phyloP scores from a whole-genome alignment of 345 rosid species.

The Camelina sativa region DNA sequence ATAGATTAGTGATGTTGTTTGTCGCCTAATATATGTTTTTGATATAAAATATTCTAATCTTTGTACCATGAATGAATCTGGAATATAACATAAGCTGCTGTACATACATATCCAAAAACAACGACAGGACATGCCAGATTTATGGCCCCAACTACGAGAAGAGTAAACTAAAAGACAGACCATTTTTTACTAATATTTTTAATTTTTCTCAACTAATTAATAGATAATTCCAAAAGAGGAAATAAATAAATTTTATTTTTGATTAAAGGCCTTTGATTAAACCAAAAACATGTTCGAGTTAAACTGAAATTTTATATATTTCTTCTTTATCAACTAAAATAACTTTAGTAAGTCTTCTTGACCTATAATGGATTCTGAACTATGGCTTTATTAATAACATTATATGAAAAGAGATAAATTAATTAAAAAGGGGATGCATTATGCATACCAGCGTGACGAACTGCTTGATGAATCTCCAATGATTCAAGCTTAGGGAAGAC shows the following conservation, averaged over 20 bases:
- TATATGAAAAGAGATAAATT: not conserved
- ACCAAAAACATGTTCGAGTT: not conserved
- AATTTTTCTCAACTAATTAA: not conserved
- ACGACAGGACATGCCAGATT: conserved; percentile 43
- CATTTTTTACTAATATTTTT: not conserved
- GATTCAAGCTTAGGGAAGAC: conserved; percentile 75
- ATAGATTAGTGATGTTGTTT: not conserved
- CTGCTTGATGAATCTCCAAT: conserved; percentile 80
- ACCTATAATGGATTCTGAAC: not conserved
- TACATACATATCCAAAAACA: conserved; percentile 18
- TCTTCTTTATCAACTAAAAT: not conserved
- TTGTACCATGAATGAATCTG: conserved; percentile 9
- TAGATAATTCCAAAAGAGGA: not conserved
- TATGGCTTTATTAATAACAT: too few species aligned
- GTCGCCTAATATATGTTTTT: conserved; percentile 13
- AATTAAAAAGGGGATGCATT: not conserved
- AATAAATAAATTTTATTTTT: not conserved
- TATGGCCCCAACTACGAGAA: conserved; percentile 35
- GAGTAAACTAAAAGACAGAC: conserved; percentile 12
- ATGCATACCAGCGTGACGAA: conserved; percentile 78
- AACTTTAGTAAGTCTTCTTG: not conserved
- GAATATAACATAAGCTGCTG: too few species aligned
- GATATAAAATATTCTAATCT: conserved; percentile 13
- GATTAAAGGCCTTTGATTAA: not conserved
- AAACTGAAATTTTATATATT: not conserved